Percentiles rank a stretch among this genome's conserved stretches.
These are phyloP conservation scores for Entoloma clypeatum DNA, from an alignment of 1,284 basidiomycete species.

Conservation along the genomic window DNA sequence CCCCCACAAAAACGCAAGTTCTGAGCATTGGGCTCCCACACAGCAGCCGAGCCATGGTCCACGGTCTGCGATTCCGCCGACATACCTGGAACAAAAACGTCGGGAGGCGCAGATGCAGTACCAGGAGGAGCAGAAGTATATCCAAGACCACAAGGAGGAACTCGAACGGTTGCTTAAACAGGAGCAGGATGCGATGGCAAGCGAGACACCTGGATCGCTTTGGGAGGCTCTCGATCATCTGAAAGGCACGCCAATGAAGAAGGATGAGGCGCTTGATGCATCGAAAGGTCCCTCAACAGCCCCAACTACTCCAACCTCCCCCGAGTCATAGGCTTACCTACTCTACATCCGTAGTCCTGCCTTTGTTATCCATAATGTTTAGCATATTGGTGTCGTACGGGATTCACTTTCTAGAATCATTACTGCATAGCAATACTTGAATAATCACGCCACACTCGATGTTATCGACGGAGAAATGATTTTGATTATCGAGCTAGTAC, in stretches of 20 bases:
- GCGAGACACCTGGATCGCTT: conserved; percentile 42
- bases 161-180: conserved; percentile 79
- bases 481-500: too few relatives aligned
- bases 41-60: conserved; percentile 19
- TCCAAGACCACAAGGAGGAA: conserved; percentile 75
- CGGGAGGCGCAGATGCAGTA: conserved; percentile 84
- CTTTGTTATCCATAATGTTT: too few relatives aligned
- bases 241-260: conserved; percentile 23
- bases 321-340: too few relatives aligned
- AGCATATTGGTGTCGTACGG: too few relatives aligned
- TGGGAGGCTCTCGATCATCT: conserved; percentile 43
- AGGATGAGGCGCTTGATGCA: neutral
- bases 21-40: conserved; percentile 6
- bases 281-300: too few relatives aligned
- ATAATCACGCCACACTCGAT: too few relatives aligned
- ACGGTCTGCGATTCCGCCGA: conserved; percentile 54
- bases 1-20: conserved; percentile 3
- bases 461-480: too few relatives aligned
- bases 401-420: too few relatives aligned
- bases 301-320: too few relatives aligned
- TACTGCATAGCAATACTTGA: too few relatives aligned
- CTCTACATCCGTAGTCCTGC: too few relatives aligned
- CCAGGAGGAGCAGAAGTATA: conserved; percentile 85
- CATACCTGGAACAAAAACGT: conserved; percentile 90
- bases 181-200: conserved; percentile 72